Conservation (phyloP, 2,329 filamentous ascomycete genomes). For the Pseudogymnoascus sp. region DNA sequence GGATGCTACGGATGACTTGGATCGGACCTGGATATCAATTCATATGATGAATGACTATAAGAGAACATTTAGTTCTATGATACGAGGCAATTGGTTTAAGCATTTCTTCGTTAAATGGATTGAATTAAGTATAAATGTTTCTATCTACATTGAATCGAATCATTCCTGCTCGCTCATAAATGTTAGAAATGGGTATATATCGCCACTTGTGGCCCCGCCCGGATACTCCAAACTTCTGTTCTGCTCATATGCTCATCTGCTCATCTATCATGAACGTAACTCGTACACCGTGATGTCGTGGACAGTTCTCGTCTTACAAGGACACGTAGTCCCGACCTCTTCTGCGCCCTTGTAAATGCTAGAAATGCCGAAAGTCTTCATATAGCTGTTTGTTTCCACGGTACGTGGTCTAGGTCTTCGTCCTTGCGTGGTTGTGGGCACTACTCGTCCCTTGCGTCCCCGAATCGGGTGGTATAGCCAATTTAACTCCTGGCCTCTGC, state of each 20-base stretch:
- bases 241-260: background rate
- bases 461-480: background rate
- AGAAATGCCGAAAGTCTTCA: background rate
- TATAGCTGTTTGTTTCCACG: background rate
- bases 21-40: background rate
- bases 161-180: background rate
- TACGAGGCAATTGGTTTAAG: background rate
- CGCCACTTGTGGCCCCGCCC: conserved; percentile 2
- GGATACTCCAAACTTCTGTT: background rate
- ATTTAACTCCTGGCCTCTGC: background rate
- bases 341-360: background rate
- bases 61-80: background rate
- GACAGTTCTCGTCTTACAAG: background rate
- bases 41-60: background rate
- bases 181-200: conserved; percentile 6
- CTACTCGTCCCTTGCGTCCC: background rate
- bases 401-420: background rate
- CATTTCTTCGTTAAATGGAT: background rate
- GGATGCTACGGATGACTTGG: background rate
- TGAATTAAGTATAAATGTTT: background rate
- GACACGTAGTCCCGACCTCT: background rate
- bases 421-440: background rate
- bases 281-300: background rate
- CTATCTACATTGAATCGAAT: background rate
- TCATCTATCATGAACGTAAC: background rate